Conservation (phyloP, 2,329 filamentous ascomycete genomes). For the Oidium heveae region DNA sequence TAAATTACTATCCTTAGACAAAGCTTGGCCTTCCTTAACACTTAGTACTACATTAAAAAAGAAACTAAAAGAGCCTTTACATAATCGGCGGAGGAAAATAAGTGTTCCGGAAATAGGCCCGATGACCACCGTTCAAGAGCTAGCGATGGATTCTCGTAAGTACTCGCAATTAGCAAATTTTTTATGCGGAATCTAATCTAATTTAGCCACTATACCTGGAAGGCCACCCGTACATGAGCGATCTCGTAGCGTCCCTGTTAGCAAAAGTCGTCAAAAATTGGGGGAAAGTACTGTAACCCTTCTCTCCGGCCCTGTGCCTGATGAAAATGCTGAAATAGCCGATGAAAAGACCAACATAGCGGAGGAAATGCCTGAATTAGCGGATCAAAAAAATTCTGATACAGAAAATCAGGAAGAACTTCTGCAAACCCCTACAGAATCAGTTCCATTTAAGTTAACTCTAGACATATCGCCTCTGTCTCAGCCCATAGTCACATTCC, state of each 20-base stretch:
- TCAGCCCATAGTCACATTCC: no score
- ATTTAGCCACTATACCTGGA: constrained; percentile 38
- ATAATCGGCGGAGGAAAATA: constrained; percentile 33
- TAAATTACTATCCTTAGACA: constrained; percentile 15
- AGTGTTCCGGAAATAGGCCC: constrained; percentile 39
- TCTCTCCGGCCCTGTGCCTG: not conserved
- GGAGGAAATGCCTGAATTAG: no score
- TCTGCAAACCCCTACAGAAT: not conserved
- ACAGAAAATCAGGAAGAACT: not conserved
- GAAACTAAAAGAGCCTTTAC: constrained; percentile 30
- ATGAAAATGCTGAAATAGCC: not conserved
- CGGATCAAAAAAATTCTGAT: not conserved
- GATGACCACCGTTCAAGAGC: constrained; percentile 43
- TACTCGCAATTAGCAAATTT: constrained; percentile 1
- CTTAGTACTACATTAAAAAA: constrained; percentile 20
- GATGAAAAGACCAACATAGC: no score
- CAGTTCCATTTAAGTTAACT: not conserved
- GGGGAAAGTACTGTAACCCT: not conserved
- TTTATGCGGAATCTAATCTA: constrained; percentile 1
- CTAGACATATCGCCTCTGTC: no score
- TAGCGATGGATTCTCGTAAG: constrained; percentile 46
- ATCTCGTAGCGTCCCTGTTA: constrained; percentile 32
- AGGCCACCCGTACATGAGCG: constrained; percentile 37
- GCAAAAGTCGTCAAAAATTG: not conserved
- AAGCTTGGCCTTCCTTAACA: constrained; percentile 15